Evolutionary conservation across 2,329 filamentous ascomycete species (phyloP), one percentile per base, ranked within the genome.

Genomic region (Calonectria crousiana): DNA sequence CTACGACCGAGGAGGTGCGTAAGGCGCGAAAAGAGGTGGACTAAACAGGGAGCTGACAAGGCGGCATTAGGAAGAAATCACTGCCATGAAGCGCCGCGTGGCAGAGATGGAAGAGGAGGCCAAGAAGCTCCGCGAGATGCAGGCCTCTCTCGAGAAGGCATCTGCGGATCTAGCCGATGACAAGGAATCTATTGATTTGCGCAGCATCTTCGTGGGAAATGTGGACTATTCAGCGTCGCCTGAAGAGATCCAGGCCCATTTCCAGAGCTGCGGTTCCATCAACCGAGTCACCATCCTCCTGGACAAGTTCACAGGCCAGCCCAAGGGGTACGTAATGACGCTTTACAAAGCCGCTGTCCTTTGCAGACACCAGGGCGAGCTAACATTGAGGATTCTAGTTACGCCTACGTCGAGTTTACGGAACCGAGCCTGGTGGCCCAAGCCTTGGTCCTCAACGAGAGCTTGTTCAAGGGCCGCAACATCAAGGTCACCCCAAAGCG

Each of bases 221-320:
- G 97, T 99, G 78, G 97, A 99, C 86, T 99, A 99, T 86, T 96
- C 95, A 76, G 96, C 96, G 28, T 97, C 95, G 34, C 97, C 97
- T 3, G 97, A 99, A 87, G 97, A 99, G 88, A 81, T 99, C 74
- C 97, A 99, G 88, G 95, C 95, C 74, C 97, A 99, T 84, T 99
- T 99, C 88, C 95, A 98, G 89, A 97, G 93, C 88, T 98, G 95
- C 82, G 97, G 97, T 74, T 95, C 94, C 79, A 99, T 99, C 89
- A 99, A 99, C 86, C 94, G 97, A 75, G 97, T 99, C 74, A 99
- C 97, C 1, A 99, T 99, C 79, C 88, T 99, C 79, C 88, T 99
- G 80, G 97, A 99, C 88, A 99, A 99, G 88, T 98, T 98, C 83
- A 98, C 96, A 14, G 97, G 97, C 77, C 96, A 98, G 89, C 97